Base-by-base conservation (phyloP, 306 rosid species). In the Prunus kanzakura region DNA sequence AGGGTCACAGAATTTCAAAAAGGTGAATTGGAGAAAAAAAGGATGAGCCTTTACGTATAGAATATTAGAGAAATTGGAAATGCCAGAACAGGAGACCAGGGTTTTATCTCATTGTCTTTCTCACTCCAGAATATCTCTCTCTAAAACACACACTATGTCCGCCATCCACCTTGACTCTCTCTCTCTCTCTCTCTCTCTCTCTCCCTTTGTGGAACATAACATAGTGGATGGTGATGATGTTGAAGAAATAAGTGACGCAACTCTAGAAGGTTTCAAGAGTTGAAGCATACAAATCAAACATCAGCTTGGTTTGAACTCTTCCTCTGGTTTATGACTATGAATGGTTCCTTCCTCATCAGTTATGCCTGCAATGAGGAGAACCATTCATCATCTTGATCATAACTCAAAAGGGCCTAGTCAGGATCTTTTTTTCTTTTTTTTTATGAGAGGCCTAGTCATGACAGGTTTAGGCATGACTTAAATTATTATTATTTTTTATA, bases 31-130 rank as follows among this genome's bases (percentile, higher is more conserved):
- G 81, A 72, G 57, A 78, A 81, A 73, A 58, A 79, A 82, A 49
- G 54, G 84, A 83, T 73, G 73, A 78, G 78, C 50, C 64, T 13
- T 46, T 56, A 64, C 76, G 79, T 10, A 62, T 82, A 71, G 72
- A 83, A 86, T 74, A 86, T 61, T 81, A 74, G 70, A 74, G 58
- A 75, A 76, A 82, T 67, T 80, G 79, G 72, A 84, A 85, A 83
- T 85, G 88, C 61, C 81, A 79, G 81, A 78, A 74, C 16, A 64
- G 83, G 72, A 84, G 82, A 83, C 71, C 81, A 62, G 85, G 76
- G 77, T 65, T 72, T 87, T 88, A 83, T 82, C 86, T 79, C 77
- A 65, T 86, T 86, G 84, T 87, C 91, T 80, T 85, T 81, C 83
- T 67, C 80, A 63, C 55, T 77, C 69, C 80, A 76, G 80, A 85